These are phyloP conservation scores for Arthrobotrys iridis DNA, from an alignment of 2,329 filamentous ascomycete species.

Conservation along the genomic window DNA sequence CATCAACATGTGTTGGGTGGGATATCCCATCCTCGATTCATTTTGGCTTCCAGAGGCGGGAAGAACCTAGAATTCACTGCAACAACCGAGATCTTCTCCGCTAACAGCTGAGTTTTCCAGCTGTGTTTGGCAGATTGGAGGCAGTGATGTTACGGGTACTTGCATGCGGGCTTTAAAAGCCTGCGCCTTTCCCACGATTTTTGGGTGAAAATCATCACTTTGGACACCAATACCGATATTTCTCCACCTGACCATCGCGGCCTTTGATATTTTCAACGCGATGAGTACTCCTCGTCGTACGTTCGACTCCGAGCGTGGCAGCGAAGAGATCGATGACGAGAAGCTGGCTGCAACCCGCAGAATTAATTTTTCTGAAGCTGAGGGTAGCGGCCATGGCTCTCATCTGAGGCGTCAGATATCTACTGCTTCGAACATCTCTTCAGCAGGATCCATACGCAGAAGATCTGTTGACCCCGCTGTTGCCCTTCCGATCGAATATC, in stretches of 20 bases:
- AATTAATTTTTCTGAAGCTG: slow-evolving; percentile 30
- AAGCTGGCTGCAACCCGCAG: slow-evolving; percentile 36
- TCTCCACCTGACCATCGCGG: slow-evolving; percentile 12
- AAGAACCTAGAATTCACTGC: slow-evolving; percentile 43
- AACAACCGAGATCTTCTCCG: slow-evolving; percentile 38
- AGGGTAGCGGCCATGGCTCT: slow-evolving; percentile 14
- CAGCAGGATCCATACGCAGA: slow-evolving; percentile 34
- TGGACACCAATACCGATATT: slow-evolving; percentile 16
- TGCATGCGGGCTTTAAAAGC: slow-evolving; percentile 46
- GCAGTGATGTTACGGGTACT: slow-evolving; percentile 25
- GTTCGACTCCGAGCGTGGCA: slow-evolving; percentile 42
- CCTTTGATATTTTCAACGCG: slow-evolving; percentile 12
- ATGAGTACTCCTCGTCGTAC: slow-evolving; percentile 50
- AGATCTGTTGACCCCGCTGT: slow-evolving; percentile 42
- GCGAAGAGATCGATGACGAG: slow-evolving; percentile 46
- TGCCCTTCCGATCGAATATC: slow-evolving; percentile 45
- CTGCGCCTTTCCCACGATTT: slow-evolving; percentile 16
- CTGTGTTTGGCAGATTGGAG: neutral
- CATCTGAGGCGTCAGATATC: slow-evolving; percentile 7
- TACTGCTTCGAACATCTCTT: slow-evolving; percentile 15
- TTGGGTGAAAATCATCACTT: slow-evolving; percentile 19
- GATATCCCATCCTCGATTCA: slow-evolving; percentile 40
- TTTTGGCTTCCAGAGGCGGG: slow-evolving; percentile 51
- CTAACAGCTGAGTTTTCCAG: slow-evolving; percentile 37
- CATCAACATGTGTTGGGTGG: slow-evolving; percentile 43